Base-by-base conservation (phyloP, 257 asterid genomes). In the Solanum commersonii region DNA sequence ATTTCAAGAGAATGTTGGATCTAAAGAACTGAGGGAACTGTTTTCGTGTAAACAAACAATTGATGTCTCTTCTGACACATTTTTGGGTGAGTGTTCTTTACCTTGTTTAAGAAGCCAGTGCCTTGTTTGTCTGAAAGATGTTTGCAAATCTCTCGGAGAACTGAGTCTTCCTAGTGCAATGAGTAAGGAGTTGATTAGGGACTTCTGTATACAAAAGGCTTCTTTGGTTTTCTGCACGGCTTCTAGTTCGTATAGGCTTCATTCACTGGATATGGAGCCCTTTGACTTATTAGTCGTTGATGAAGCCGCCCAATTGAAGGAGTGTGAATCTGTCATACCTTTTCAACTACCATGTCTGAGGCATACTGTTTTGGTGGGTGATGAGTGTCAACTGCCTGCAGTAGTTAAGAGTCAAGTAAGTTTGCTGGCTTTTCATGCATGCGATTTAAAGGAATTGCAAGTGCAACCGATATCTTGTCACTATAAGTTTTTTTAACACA, bases 311-410 rank as follows among this genome's bases (percentile, higher is more conserved):
- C 89, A 87, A 35, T 68, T 87, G 87, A 82, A 72, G 52, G 89
- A 87, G 4, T 87, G 89, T 67, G 87, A 87, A 83, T 82, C 89
- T 40, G 65, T 73, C 52, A 70, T 87, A 70, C 89, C 89, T 20
- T 73, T 87, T 49, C 89, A 82, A 83, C 84, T 87, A 6, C 42
- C 70, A 20, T 38, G n/a, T 40, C 9, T 87, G 23, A 82, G 4
- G n/a, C 87, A 87, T 82, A 84, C 76, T 20, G 56, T 87, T 46
- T 86, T 87, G 73, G 72, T 87, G 23, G 89, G 89, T 5, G 89
- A 87, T 87, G 89, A 87, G 87, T 83, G 89, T 40, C 89, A 87
- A 33, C 77, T 87, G 60, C 89, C 89, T 0, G 87, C 89, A 83
- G 73, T 9, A 35, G 89, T 87, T 49, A 33, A 42, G 37, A 87